Conservation (phyloP, 768 basidiomycete species). For the Suillus spraguei region DNA sequence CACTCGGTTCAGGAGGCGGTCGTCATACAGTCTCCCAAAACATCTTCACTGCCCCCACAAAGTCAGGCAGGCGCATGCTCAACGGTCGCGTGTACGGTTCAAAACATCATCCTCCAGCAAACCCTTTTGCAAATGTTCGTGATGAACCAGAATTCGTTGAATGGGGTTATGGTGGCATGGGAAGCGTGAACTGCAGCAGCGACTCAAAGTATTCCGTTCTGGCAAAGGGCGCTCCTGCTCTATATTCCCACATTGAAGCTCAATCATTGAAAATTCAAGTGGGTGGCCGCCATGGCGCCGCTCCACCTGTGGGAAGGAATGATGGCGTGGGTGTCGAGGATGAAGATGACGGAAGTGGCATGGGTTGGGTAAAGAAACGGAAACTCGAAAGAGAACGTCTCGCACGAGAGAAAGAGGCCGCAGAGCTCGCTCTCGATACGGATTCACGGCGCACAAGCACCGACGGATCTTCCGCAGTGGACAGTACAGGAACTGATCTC, state of each 20-base stretch:
- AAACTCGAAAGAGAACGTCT: slow-evolving; percentile 58
- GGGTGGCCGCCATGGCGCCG: slow-evolving; percentile 26
- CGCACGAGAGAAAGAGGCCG: slow-evolving; percentile 24
- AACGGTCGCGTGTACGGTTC: slow-evolving; percentile 86
- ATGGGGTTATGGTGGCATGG: slow-evolving; percentile 92
- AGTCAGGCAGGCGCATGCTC: slow-evolving; percentile 62
- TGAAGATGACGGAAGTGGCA: slow-evolving; percentile 83
- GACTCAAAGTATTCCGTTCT: slow-evolving; percentile 15
- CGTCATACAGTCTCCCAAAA: slow-evolving; percentile 24
- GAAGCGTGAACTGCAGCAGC: slow-evolving; percentile 44
- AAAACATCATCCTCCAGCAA: slow-evolving; percentile 40
- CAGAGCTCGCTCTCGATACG: background rate
- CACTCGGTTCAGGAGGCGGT: slow-evolving; percentile 32
- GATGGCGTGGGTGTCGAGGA: slow-evolving; percentile 37
- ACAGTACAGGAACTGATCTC: slow-evolving; percentile 9
- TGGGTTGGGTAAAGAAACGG: slow-evolving; percentile 78
- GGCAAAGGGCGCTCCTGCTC: background rate
- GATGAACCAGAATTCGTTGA: slow-evolving; percentile 85
- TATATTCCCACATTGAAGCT: background rate
- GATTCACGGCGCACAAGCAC: slow-evolving; percentile 5
- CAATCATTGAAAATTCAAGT: slow-evolving; percentile 21
- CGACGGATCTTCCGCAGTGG: background rate
- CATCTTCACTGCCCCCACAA: slow-evolving; percentile 14
- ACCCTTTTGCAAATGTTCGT: slow-evolving; percentile 65
- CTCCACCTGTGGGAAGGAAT: slow-evolving; percentile 33